Evolutionary conservation across 495 filamentous ascomycete species (phyloP).

Genomic region (Parachaetomium inaequale): DNA sequence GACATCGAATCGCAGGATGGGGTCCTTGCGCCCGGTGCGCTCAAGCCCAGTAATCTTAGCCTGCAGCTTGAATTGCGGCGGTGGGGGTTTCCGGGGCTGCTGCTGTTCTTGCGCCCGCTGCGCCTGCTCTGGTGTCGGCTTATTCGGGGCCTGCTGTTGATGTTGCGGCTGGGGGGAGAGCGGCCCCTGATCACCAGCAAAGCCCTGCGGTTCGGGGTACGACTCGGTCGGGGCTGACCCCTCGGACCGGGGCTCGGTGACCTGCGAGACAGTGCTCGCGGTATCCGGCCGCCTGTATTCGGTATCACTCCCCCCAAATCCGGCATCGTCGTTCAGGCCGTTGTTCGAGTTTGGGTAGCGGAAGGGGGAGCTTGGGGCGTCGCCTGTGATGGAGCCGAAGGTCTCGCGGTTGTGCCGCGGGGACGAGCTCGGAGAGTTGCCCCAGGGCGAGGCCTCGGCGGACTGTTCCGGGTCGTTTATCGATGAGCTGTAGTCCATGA

Average conservation of each 20-base stretch:
- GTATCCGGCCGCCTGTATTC: constrained; percentile 40
- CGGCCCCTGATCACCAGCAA: constrained; percentile 18
- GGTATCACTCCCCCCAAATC: constrained; percentile 32
- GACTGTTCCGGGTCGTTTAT: constrained; percentile 70
- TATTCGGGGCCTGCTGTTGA: constrained; percentile 27
- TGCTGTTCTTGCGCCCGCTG: constrained; percentile 47
- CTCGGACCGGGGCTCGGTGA: constrained; percentile 20
- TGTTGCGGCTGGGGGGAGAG: constrained; percentile 23
- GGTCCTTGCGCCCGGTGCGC: constrained; percentile 89
- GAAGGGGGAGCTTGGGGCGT: constrained; percentile 34
- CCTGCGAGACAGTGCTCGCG: constrained; percentile 35
- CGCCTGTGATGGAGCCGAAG: constrained; percentile 44
- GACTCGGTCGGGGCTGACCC: constrained; percentile 9
- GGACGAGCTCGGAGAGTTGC: constrained; percentile 57
- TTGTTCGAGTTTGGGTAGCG: constrained; percentile 36
- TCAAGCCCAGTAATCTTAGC: constrained; percentile 93
- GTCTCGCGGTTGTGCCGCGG: constrained; percentile 59
- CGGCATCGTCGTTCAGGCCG: constrained; percentile 41
- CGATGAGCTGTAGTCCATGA: constrained; percentile 82
- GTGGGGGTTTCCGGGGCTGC: constrained; percentile 45
- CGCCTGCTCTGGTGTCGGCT: constrained; percentile 32
- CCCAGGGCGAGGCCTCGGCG: constrained; percentile 73
- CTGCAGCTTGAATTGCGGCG: constrained; percentile 78
- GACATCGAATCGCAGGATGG: constrained; percentile 92
- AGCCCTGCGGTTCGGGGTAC: constrained; percentile 15